Base-by-base conservation (phyloP, 306 rosid genomes). In the Cercis canadensis region DNA sequence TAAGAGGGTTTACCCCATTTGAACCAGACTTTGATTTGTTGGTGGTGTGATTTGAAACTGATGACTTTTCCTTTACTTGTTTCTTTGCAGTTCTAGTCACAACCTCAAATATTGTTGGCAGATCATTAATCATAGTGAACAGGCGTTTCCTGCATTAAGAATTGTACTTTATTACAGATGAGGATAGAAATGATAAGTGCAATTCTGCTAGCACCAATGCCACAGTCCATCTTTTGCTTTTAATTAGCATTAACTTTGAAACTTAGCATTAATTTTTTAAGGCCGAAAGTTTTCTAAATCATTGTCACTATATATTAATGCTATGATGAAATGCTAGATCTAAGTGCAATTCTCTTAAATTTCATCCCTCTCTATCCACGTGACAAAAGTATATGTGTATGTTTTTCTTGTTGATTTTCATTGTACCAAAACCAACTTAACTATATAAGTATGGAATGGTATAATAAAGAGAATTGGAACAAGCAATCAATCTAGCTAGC, bases 81-180 rank as follows among this genome's bases (percentile, higher is more conserved):
- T 87, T 88, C 83, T 92, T 92, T 15, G 81, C 78, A 52, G 76
- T 1, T 60, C 92, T 96, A 39, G 90, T 76, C 69, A 90, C 93
- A 58, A 90, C 78, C 84, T 92, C 97, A 82, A 79, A 88, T 76
- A 90, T 79, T 53, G 98, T 83, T 59, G 97, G 98, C 39, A 90
- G 78, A 11, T 88, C 93, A 73, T 90, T 92, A 24, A 92, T 90
- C 92, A 88, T 69, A 72, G 74, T 87, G 70, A 90, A 90, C 14
- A 90, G 96, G 19, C 91, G 88, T 70, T 81, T 88, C 92, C 98
- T 92, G 87, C 76, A 77, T 62, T 29, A 58, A 49, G 55, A 71
- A 56, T 68, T 24, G 18, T 65, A 57, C 33, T 36, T 14, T 3
- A 64, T 53, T 50, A 64, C 19, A 33, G 34, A 54, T 5, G 34